Percentiles rank a stretch among this genome's conserved stretches.
These are phyloP conservation scores for Cyclotella kingstonii DNA, from an alignment of 108 stramenopile genomes.

Conservation along the genomic window DNA sequence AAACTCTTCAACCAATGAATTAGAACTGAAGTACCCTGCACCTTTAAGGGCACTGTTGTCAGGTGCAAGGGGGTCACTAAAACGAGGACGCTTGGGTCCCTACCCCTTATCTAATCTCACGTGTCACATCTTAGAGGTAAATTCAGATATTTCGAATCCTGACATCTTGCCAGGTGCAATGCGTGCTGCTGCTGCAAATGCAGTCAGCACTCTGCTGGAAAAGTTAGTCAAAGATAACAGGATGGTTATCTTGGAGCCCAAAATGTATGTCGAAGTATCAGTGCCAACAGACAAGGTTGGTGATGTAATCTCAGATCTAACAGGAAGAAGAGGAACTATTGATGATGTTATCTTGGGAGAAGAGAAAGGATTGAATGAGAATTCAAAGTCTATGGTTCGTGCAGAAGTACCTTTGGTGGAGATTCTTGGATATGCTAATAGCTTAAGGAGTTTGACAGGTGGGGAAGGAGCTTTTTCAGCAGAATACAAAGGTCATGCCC, in stretches of 20 bases:
- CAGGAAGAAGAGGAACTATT: slow-evolving; percentile 70
- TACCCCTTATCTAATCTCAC: slow-evolving; percentile 65
- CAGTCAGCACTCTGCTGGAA: slow-evolving; percentile 50
- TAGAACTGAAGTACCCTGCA: slow-evolving; percentile 51
- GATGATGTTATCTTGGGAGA: slow-evolving; percentile 78
- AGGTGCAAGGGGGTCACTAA: slow-evolving; percentile 76
- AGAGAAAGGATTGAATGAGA: slow-evolving; percentile 15
- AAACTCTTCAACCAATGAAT: slow-evolving; percentile 43
- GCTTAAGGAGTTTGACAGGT: slow-evolving; percentile 76
- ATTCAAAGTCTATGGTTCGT: slow-evolving; percentile 65
- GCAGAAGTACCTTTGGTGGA: slow-evolving; percentile 84
- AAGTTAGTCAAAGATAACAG: slow-evolving; percentile 16
- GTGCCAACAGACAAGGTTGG: slow-evolving; percentile 82
- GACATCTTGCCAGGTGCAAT: slow-evolving; percentile 73
- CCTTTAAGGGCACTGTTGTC: slow-evolving; percentile 62
- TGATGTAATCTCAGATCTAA: slow-evolving; percentile 82
- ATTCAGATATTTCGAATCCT: slow-evolving; percentile 66
- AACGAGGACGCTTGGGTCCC: slow-evolving; percentile 66
- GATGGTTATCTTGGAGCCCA: slow-evolving; percentile 75
- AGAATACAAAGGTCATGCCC: slow-evolving; percentile 79
- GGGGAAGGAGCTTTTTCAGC: slow-evolving; percentile 85
- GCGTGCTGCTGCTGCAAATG: slow-evolving; percentile 73
- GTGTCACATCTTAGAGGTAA: slow-evolving; percentile 70
- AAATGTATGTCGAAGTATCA: slow-evolving; percentile 77
- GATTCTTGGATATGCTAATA: slow-evolving; percentile 87